These are phyloP conservation scores for Botryotinia narcissicola DNA, from an alignment of 2,329 filamentous ascomycete genomes.

Conservation along the genomic window DNA sequence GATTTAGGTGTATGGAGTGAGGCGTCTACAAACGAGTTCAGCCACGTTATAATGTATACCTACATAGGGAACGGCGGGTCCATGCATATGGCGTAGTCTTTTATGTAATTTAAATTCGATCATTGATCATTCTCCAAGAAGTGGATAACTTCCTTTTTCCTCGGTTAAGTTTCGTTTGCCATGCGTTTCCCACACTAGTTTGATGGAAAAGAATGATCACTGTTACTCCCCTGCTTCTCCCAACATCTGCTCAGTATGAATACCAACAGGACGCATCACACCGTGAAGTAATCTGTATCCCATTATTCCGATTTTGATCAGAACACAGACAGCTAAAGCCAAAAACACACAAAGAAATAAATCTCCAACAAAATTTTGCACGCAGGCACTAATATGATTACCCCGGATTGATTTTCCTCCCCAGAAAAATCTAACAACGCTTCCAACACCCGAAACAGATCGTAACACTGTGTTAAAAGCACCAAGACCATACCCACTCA, in stretches of 20 bases:
- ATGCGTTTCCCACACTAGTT: background rate
- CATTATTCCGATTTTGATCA: background rate
- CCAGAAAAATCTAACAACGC: background rate
- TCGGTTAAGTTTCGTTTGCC: background rate
- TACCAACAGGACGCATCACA: background rate
- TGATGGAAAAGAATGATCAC: background rate
- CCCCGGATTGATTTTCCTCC: rapidly evolving
- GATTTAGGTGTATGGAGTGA: background rate
- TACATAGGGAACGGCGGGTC: background rate
- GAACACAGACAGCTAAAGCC: background rate
- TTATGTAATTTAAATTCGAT: background rate
- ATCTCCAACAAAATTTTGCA: background rate
- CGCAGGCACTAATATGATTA: background rate
- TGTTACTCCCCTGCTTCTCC: rapidly evolving
- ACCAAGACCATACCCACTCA: background rate
- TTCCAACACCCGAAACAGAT: background rate
- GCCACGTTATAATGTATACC: background rate
- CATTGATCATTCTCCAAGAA: background rate
- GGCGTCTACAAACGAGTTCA: background rate
- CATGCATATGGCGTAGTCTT: background rate
- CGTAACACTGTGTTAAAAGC: rapidly evolving
- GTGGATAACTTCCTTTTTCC: background rate
- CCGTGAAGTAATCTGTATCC: background rate
- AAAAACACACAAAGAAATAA: rapidly evolving
- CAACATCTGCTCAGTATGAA: rapidly evolving